Conservation (phyloP, 306 rosid genomes). For the Carpinus viminea region DNA sequence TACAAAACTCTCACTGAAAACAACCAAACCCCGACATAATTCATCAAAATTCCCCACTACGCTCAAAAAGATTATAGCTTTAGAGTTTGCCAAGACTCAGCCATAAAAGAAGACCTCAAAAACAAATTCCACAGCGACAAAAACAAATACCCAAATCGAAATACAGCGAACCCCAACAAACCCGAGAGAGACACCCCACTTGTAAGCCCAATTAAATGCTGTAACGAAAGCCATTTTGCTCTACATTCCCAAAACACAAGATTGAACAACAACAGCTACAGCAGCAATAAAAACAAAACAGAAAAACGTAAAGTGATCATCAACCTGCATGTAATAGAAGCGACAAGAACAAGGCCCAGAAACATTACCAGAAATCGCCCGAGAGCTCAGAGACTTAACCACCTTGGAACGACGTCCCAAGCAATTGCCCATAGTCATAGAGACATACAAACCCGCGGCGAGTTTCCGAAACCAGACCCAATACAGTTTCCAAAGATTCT, state of each 20-base stretch:
- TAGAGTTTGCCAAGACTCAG: neutral
- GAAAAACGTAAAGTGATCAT: neutral
- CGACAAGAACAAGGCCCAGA: neutral
- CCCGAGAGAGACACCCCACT: neutral
- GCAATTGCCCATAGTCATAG: constrained; percentile 54
- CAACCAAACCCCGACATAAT: neutral
- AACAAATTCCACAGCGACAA: neutral
- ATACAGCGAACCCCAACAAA: neutral
- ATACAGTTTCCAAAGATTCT: neutral
- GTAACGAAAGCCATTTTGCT: neutral
- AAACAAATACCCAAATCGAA: neutral
- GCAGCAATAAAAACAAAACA: neutral
- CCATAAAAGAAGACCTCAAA: neutral
- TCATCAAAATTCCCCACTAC: neutral
- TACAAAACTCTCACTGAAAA: neutral
- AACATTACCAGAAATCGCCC: constrained; percentile 22
- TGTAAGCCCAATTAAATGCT: neutral
- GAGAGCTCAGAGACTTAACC: constrained; percentile 19
- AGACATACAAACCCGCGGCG: constrained; percentile 3
- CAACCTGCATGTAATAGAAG: neutral
- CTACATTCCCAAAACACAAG: neutral
- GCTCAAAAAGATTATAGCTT: neutral
- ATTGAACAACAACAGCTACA: neutral
- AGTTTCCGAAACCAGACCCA: neutral
- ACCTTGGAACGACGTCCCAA: constrained; percentile 30